These are phyloP conservation scores for Schizopora paradoxa DNA, from an alignment of 1,284 basidiomycete species.

Conservation along the genomic window DNA sequence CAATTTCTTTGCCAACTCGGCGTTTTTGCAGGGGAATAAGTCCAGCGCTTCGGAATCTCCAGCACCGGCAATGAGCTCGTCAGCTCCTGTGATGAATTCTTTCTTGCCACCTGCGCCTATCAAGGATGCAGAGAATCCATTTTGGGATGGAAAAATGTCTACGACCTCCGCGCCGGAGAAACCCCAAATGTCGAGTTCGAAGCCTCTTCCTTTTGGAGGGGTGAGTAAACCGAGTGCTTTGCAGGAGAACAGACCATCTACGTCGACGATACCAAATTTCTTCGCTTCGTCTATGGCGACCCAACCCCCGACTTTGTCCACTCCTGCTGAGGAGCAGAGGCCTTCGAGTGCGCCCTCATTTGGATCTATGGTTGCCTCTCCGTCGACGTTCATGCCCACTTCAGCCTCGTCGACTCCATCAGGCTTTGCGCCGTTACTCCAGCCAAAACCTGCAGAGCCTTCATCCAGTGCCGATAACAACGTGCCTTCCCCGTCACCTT, in stretches of 20 bases:
- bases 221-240: slow-evolving; percentile 4
- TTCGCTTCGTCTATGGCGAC: no score
- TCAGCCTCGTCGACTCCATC: not conserved
- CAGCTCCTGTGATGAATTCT: not conserved
- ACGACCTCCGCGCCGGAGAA: not conserved
- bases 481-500: not conserved
- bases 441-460: not conserved
- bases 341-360: not conserved
- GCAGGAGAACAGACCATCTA: not conserved
- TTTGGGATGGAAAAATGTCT: slow-evolving; percentile 6
- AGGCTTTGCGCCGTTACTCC: not conserved
- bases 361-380: no score
- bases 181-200: not conserved
- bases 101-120: slow-evolving; percentile 3
- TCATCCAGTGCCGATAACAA: not conserved
- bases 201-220: slow-evolving; percentile 4
- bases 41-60: not conserved
- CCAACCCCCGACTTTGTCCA: no score
- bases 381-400: no score
- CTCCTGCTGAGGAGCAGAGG: not conserved
- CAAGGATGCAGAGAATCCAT: slow-evolving; percentile 14
- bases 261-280: no score
- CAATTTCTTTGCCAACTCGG: slow-evolving; percentile 16
- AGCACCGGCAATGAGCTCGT: not conserved
- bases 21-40: slow-evolving; percentile 5